Percentiles rank a stretch among this genome's conserved stretches.
Conservation (phyloP, 371 early-diverging fungal species). For the Apophysomyces ossiformis region DNA sequence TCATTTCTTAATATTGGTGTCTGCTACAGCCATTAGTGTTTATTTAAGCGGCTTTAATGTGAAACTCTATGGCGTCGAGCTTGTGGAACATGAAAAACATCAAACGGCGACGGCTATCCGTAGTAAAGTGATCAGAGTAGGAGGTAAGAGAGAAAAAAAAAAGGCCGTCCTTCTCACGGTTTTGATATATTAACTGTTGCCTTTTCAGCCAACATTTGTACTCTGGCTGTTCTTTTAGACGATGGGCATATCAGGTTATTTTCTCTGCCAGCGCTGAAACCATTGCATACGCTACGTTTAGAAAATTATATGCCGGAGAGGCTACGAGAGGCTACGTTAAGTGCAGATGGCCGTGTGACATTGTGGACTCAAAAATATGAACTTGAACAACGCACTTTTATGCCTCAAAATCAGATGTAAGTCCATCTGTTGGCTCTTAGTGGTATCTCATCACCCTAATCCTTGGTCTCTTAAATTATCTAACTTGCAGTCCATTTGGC, state of each 20-base stretch:
- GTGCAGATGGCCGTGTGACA: conserved; percentile 54
- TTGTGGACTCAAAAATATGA: conserved; percentile 53
- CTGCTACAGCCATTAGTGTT: conserved; percentile 16
- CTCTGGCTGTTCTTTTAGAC: conserved; percentile 25
- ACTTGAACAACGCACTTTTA: conserved; percentile 42
- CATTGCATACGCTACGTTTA: not conserved
- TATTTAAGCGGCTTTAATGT: conserved; percentile 38
- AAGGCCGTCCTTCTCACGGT: too few species aligned
- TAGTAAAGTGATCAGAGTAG: conserved; percentile 24
- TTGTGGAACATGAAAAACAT: conserved; percentile 20
- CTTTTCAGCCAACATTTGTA: conserved; percentile 23
- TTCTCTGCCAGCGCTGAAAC: conserved; percentile 34
- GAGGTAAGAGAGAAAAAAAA: conserved; percentile 21
- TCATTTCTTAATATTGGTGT: conserved; percentile 35
- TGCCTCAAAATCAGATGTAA: conserved; percentile 40
- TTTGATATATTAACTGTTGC: not conserved
- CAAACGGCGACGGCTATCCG: conserved; percentile 18
- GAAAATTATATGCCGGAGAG: conserved; percentile 9
- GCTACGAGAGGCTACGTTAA: conserved; percentile 36
- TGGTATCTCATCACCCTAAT: too few species aligned
- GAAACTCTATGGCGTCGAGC: conserved; percentile 26
- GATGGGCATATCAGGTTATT: conserved; percentile 31
- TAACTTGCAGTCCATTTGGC: conserved; percentile 24
- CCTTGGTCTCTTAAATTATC: too few species aligned
- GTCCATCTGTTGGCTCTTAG: conserved; percentile 14